phyloP scores from a whole-genome alignment of 1,139 yeast species.

The Suhomyces anneliseae region DNA sequence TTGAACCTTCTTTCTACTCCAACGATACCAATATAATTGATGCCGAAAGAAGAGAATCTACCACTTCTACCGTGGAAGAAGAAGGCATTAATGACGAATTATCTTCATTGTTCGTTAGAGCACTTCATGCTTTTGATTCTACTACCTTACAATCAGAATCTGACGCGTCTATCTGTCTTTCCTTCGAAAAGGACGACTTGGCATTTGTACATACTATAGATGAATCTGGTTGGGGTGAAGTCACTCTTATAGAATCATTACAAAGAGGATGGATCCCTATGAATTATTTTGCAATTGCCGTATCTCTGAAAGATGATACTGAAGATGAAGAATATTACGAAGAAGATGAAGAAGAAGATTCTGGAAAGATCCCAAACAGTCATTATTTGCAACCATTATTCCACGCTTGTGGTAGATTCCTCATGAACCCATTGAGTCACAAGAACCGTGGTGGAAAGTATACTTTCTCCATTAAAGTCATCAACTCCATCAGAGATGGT shows the following conservation, averaged over 20 bases:
- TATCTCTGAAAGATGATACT: conserved; percentile 33
- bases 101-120: conserved; percentile 53
- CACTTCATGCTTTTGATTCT: conserved; percentile 80
- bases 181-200: conserved; percentile 76
- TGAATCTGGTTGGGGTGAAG: conserved; percentile 98
- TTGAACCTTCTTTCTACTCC: conserved; percentile 2
- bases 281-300: conserved; percentile 76
- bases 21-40: not conserved
- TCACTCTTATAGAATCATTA: conserved; percentile 67
- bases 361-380: conserved; percentile 34
- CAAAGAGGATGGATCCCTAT: conserved; percentile 96
- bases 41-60: conserved; percentile 7
- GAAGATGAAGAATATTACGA: conserved; percentile 19
- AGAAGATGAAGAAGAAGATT: conserved; percentile 19
- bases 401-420: conserved; percentile 72
- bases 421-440: conserved; percentile 65
- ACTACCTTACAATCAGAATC: conserved; percentile 60
- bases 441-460: conserved; percentile 39
- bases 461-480: conserved; percentile 45
- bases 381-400: conserved; percentile 61
- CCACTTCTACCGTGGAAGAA: conserved; percentile 14
- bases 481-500: conserved; percentile 70
- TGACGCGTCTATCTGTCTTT: conserved; percentile 77
- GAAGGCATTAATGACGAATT: conserved; percentile 34
- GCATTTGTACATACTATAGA: conserved; percentile 89